phyloP scores from a whole-genome alignment of 768 basidiomycete genomes.

The Termitomyces titanicus region DNA sequence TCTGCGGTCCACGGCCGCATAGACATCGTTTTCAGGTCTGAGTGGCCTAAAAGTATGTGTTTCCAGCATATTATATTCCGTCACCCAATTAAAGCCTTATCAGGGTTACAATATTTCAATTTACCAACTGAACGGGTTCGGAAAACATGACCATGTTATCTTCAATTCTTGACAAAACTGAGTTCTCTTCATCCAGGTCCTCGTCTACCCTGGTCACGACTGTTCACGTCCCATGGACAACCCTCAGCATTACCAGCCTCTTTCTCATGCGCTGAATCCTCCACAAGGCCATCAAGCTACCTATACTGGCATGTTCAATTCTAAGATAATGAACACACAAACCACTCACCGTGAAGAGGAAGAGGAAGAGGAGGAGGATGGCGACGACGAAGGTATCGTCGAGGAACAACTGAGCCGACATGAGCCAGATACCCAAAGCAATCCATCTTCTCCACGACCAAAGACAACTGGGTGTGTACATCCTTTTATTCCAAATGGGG shows the following conservation, averaged over 20 bases:
- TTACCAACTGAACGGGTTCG: slow-evolving; percentile 6
- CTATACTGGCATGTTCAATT: slow-evolving; percentile 24
- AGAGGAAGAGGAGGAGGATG: slow-evolving; percentile 63
- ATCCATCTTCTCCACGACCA: slow-evolving; percentile 31
- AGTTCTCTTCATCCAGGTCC: slow-evolving; percentile 5
- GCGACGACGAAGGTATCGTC: slow-evolving; percentile 71
- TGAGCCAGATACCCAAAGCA: slow-evolving; percentile 40
- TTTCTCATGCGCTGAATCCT: slow-evolving; percentile 74
- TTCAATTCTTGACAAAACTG: slow-evolving; percentile 1
- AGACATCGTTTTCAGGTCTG: not conserved
- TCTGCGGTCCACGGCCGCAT: not conserved
- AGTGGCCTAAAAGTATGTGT: slow-evolving; percentile 7
- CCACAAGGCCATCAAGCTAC: slow-evolving; percentile 32
- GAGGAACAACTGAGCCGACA: slow-evolving; percentile 61
- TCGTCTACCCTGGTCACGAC: not conserved
- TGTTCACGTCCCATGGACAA: slow-evolving; percentile 45
- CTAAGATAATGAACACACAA: slow-evolving; percentile 15
- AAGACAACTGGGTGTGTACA: slow-evolving; percentile 27
- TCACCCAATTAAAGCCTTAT: slow-evolving; percentile 16
- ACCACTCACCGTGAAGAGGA: slow-evolving; percentile 31
- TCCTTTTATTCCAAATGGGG: not conserved
- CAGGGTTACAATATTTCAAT: slow-evolving; percentile 10
- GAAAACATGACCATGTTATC: slow-evolving; percentile 11
- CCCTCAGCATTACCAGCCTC: slow-evolving; percentile 76
- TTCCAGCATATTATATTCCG: slow-evolving; percentile 13